A percentile compares a stretch with the other conserved stretches of the same genome.
Conservation (phyloP, 202 grass and related monocot species). For the Zizania palustris region DNA sequence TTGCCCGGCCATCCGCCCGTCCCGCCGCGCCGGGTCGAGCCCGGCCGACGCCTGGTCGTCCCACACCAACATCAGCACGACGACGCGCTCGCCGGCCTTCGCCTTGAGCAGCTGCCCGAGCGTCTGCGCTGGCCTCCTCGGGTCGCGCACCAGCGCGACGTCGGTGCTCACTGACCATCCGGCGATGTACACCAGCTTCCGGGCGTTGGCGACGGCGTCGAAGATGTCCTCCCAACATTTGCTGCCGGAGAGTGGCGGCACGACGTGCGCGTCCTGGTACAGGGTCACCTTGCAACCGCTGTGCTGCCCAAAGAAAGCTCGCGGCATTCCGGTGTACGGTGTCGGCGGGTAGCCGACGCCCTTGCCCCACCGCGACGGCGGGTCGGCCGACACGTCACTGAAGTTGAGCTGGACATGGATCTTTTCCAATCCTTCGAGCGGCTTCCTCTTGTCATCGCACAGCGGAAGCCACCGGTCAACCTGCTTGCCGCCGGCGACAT, state of each 20-base stretch:
- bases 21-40: neutral
- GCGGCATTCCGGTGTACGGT: constrained; percentile 38
- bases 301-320: constrained; percentile 52
- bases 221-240: constrained; percentile 61
- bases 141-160: neutral
- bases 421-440: constrained; percentile 37
- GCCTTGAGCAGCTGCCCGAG: constrained; percentile 55
- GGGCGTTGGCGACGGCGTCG: constrained; percentile 48
- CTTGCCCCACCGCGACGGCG: constrained; percentile 35
- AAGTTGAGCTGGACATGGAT: constrained; percentile 54
- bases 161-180: neutral
- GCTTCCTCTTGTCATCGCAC: constrained; percentile 33
- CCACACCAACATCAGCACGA: constrained; percentile 51
- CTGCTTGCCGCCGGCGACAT: constrained; percentile 28
- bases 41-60: neutral
- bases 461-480: constrained; percentile 51
- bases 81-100: constrained; percentile 53
- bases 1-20: neutral
- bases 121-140: constrained; percentile 8
- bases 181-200: constrained; percentile 32
- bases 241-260: constrained; percentile 3
- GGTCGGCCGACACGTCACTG: constrained; percentile 37
- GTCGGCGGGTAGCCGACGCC: constrained; percentile 1
- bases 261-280: constrained; percentile 56
- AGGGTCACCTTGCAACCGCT: constrained; percentile 52